phyloP scores from a whole-genome alignment of 768 basidiomycete genomes.

The Lyophyllum atratum region DNA sequence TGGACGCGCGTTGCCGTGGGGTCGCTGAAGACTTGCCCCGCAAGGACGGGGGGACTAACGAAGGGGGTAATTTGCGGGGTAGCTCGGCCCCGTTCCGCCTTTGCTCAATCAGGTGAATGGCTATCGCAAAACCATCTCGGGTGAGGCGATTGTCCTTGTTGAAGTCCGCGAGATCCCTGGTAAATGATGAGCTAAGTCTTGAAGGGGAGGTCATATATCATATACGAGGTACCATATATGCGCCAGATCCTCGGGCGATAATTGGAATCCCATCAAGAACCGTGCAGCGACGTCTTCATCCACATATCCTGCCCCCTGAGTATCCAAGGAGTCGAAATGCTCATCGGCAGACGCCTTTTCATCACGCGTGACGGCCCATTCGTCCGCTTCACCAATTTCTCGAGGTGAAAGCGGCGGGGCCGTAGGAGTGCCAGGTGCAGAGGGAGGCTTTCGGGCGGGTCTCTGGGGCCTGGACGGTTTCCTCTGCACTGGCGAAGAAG shows the following conservation, averaged over 20 bases:
- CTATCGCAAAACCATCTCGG: constrained; percentile 38
- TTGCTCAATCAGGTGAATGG: constrained; percentile 36
- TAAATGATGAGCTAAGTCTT: neutral
- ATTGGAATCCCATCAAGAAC: constrained; percentile 33
- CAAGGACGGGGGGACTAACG: constrained; percentile 32
- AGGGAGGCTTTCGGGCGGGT: neutral
- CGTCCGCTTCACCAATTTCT: neutral
- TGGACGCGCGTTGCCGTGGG: constrained; percentile 4
- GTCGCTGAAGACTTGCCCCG: constrained; percentile 7
- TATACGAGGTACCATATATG: constrained; percentile 37
- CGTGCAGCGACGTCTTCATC: constrained; percentile 32
- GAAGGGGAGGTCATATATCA: neutral
- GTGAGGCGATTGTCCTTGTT: constrained; percentile 35
- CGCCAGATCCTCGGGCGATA: constrained; percentile 34
- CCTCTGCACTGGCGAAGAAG: neutral
- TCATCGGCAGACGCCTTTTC: constrained; percentile 31
- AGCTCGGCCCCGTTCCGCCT: constrained; percentile 32
- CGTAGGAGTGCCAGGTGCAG: too few relatives aligned
- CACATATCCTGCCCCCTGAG: constrained; percentile 28
- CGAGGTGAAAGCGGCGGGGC: neutral
- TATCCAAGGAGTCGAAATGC: constrained; percentile 34
- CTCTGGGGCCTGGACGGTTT: neutral
- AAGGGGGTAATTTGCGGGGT: constrained; percentile 32
- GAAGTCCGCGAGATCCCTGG: constrained; percentile 36
- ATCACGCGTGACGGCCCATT: constrained; percentile 29